Percentiles rank a stretch among this genome's conserved stretches.
These are phyloP conservation scores for Hydnum rufescens DNA, from an alignment of 768 basidiomycete genomes.

Conservation along the genomic window DNA sequence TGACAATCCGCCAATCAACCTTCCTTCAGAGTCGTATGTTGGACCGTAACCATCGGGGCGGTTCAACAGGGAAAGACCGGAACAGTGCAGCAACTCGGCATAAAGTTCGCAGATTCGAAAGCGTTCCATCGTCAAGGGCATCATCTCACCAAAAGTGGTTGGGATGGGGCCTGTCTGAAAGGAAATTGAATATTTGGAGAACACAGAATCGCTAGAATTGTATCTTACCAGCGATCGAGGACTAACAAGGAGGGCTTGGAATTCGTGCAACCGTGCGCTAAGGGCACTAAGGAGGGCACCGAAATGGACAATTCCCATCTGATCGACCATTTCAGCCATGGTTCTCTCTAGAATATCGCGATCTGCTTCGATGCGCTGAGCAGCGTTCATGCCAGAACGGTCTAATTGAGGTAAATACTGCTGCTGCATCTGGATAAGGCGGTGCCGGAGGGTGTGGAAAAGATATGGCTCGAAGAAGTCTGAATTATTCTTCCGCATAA, in stretches of 20 bases:
- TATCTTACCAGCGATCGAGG: constrained; percentile 59
- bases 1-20: constrained; percentile 68
- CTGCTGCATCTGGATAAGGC: constrained; percentile 74
- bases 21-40: constrained; percentile 65
- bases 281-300: constrained; percentile 61
- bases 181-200: neutral
- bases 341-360: constrained; percentile 48
- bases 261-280: constrained; percentile 41
- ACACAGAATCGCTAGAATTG: neutral
- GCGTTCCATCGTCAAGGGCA: constrained; percentile 81
- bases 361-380: constrained; percentile 24
- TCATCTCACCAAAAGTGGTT: constrained; percentile 53
- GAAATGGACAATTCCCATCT: constrained; percentile 81
- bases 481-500: constrained; percentile 94
- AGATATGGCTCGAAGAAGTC: constrained; percentile 97
- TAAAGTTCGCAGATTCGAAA: constrained; percentile 93
- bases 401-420: constrained; percentile 22
- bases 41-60: constrained; percentile 46
- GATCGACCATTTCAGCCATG: constrained; percentile 63
- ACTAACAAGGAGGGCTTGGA: constrained; percentile 46
- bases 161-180: constrained; percentile 41
- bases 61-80: constrained; percentile 93
- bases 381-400: constrained; percentile 21
- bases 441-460: constrained; percentile 82
- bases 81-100: constrained; percentile 91